A percentile compares a stretch with the other conserved stretches of the same genome.
Evolutionary conservation across 75 land plant genomes (phyloP).

Genomic region (Adiantum capillusveneris): DNA sequence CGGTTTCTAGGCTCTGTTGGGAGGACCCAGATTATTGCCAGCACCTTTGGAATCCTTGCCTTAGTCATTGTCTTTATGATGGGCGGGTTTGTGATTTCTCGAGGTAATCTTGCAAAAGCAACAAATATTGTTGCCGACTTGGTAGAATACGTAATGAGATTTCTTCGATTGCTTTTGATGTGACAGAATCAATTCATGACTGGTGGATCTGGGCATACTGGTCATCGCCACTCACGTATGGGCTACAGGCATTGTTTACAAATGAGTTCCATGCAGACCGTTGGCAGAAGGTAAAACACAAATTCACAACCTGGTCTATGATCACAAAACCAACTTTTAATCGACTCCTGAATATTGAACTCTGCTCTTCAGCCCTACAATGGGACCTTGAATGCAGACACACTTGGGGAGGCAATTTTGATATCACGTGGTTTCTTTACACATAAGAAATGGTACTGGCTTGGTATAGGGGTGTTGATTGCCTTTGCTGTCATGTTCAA

Average conservation of each 20-base stretch:
- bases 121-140: not conserved
- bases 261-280: constrained; percentile 24
- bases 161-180: not conserved
- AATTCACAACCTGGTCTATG: not conserved
- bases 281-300: constrained; percentile 17
- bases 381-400: not conserved
- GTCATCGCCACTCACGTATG: constrained; percentile 28
- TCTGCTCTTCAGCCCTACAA: not conserved
- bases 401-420: constrained; percentile 12
- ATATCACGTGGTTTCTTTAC: constrained; percentile 11
- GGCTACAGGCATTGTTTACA: constrained; percentile 7
- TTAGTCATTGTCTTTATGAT: constrained; percentile 19
- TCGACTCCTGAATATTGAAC: not conserved
- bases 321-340: not conserved
- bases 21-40: constrained; percentile 62
- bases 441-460: constrained; percentile 26
- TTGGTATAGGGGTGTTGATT: constrained; percentile 12
- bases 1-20: constrained; percentile 59
- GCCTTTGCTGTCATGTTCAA: constrained; percentile 19
- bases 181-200: constrained; percentile 5
- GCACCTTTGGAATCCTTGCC: constrained; percentile 55
- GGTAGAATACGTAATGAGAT: not conserved
- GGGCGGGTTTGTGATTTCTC: constrained; percentile 33
- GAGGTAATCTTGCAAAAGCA: constrained; percentile 9
- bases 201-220: constrained; percentile 40